Evolutionary conservation across 2,329 filamentous ascomycete species (phyloP).

Genomic region (Diaporthe aspalathi): DNA sequence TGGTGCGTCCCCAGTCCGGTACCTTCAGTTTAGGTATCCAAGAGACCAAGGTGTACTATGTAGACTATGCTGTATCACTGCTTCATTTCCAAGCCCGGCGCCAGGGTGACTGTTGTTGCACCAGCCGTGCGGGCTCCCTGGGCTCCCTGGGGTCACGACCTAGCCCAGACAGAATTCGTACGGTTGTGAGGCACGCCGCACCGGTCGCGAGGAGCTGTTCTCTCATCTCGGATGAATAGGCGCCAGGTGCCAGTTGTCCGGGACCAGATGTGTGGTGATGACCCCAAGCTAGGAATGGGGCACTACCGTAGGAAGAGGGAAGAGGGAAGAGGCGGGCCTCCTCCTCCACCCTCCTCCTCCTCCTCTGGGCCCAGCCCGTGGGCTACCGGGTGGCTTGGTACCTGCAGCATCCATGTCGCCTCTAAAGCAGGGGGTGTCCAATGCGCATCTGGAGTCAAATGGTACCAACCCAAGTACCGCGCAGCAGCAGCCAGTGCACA

Average conservation of each 20-base stretch:
- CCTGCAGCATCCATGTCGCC: slow-evolving; percentile 26
- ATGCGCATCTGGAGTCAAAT: not conserved
- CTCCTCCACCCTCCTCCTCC: slow-evolving; percentile 13
- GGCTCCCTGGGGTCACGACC: too few relatives aligned
- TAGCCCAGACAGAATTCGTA: too few relatives aligned
- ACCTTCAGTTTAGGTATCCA: not conserved
- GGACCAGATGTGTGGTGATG: too few relatives aligned
- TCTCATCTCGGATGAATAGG: slow-evolving; percentile 26
- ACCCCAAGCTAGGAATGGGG: too few relatives aligned
- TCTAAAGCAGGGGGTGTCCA: not conserved
- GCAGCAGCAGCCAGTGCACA: too few relatives aligned
- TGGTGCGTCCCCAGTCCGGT: not conserved
- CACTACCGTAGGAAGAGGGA: too few relatives aligned
- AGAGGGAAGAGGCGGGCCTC: slow-evolving; percentile 15
- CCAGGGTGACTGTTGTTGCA: slow-evolving; percentile 12
- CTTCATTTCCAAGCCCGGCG: slow-evolving; percentile 4
- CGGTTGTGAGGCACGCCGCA: slow-evolving; percentile 12
- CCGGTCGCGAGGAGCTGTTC: not conserved
- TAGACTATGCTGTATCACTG: slow-evolving; percentile 8
- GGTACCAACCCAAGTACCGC: not conserved
- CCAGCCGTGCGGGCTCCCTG: not conserved
- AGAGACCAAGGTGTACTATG: too few relatives aligned
- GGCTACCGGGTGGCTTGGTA: slow-evolving; percentile 22
- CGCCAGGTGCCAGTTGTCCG: slow-evolving; percentile 1
- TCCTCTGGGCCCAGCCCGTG: not conserved